Evolutionary conservation across 2,329 filamentous ascomycete genomes (phyloP).

Genomic region (Fusarium sublunatum): DNA sequence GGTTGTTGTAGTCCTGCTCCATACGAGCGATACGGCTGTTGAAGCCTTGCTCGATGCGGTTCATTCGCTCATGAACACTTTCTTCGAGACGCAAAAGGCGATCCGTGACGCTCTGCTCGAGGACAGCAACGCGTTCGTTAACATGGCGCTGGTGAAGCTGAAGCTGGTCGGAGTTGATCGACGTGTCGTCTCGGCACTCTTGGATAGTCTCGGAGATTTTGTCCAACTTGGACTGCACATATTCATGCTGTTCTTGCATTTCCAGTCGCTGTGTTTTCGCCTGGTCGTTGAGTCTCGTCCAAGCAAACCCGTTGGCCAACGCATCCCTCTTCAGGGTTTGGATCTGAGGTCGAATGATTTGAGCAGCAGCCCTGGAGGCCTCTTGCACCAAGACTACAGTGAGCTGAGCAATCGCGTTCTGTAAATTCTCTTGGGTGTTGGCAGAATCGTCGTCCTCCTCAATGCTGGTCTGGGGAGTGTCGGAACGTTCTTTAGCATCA

Average conservation of each 20-base stretch:
- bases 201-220: neutral
- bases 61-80: neutral
- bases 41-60: neutral
- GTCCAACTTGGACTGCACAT: neutral
- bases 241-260: no score
- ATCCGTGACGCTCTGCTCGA: conserved; percentile 3
- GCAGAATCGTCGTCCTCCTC: neutral
- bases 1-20: conserved; percentile 1
- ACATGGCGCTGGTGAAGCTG: neutral
- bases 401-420: neutral
- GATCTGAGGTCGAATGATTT: no score
- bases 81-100: neutral
- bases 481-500: neutral
- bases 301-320: no score
- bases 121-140: neutral
- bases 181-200: neutral
- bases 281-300: neutral
- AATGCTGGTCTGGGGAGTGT: neutral
- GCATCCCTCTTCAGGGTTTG: no score
- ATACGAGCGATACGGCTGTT: neutral
- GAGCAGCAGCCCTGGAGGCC: neutral
- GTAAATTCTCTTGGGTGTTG: neutral
- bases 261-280: neutral
- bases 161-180: neutral
- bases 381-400: neutral